Evolutionary conservation across 2,329 filamentous ascomycete genomes (phyloP), one percentile per base, ranked within the genome.

Genomic region (Monilinia fructicola): DNA sequence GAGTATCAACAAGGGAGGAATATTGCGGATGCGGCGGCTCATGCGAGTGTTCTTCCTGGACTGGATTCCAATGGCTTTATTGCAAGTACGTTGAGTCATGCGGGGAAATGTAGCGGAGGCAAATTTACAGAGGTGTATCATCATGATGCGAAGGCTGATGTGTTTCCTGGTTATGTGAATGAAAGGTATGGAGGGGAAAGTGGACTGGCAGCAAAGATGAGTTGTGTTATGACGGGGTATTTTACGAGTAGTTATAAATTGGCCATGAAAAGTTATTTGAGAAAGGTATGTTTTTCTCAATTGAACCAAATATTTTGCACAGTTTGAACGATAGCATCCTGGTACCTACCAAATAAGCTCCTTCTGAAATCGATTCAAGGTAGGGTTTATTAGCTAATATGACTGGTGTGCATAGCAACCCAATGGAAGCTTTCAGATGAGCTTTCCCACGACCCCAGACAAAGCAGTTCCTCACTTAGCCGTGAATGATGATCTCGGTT

Each of bases 1-100:
- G 85, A 87, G 74, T 73, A 79, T 10, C 76, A 77, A 18, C 81
- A 86, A 64, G 84, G 84, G 0, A 81, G 79, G 68, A 87, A 87
- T 67, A 83, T 87, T 40, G 82, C 79, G 3, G 81, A 85, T 68
- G 84, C 83, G 0, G 84, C 84, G 0, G 81, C 81, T 1, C 69
- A 74, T 0, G 77, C 76, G 0, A 74, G 50, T 28, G 38, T 64
- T 3, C 4, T 77, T 0, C 77, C 72, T 31, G 77, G 77, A 0
- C 76, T 85, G 2, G 80, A 81, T 35, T 26, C 9, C 10, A 55
- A 64, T 46, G 50, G 61, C 1, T 55, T 64, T 16, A 31, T 64
- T 23, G 52, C 50, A 23, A 54, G 31, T 72, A 71, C 82, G 0
- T 71, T 85, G 67, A 84, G 82, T 70, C 77, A 84, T 69, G 82